These are phyloP conservation scores for Delitschia confertaspora DNA, from an alignment of 495 filamentous ascomycete genomes.

Conservation along the genomic window DNA sequence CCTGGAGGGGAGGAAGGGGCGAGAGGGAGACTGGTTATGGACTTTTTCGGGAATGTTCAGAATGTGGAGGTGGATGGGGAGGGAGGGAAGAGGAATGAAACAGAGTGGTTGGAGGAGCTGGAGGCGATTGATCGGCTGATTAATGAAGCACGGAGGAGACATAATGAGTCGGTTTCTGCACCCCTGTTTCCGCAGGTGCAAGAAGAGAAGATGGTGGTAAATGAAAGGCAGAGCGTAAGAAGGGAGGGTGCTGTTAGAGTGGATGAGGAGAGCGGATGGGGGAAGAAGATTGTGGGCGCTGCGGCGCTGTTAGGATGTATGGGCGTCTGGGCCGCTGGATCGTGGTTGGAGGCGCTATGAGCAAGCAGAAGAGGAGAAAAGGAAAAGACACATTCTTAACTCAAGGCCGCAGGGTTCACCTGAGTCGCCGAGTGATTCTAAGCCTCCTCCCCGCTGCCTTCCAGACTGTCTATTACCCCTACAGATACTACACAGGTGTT, in stretches of 20 bases:
- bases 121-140: constrained; percentile 25
- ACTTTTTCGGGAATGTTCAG: constrained; percentile 98
- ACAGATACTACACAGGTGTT: no score
- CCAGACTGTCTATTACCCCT: no score
- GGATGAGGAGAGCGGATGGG: constrained; percentile 57
- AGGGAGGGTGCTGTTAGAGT: constrained; percentile 52
- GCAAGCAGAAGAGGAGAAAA: no score
- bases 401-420: no score
- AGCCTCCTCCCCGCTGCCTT: no score
- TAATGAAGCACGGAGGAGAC: constrained; percentile 23
- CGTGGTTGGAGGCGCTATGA: constrained; percentile 34
- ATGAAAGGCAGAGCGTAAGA: constrained; percentile 31
- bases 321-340: constrained; percentile 57
- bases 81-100: constrained; percentile 17
- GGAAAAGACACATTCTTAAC: no score
- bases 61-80: constrained; percentile 81
- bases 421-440: no score
- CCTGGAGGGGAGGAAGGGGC: constrained; percentile 63
- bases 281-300: constrained; percentile 58
- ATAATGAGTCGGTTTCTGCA: constrained; percentile 21
- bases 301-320: constrained; percentile 58
- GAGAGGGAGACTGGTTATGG: constrained; percentile 70
- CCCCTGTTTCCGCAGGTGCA: constrained; percentile 37
- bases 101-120: constrained; percentile 27
- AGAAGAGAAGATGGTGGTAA: constrained; percentile 16